Percentiles rank a stretch among this genome's conserved stretches.
phyloP scores from a whole-genome alignment of 225 moss, liverwort and hornwort species.

The Anthoceros angustus region DNA sequence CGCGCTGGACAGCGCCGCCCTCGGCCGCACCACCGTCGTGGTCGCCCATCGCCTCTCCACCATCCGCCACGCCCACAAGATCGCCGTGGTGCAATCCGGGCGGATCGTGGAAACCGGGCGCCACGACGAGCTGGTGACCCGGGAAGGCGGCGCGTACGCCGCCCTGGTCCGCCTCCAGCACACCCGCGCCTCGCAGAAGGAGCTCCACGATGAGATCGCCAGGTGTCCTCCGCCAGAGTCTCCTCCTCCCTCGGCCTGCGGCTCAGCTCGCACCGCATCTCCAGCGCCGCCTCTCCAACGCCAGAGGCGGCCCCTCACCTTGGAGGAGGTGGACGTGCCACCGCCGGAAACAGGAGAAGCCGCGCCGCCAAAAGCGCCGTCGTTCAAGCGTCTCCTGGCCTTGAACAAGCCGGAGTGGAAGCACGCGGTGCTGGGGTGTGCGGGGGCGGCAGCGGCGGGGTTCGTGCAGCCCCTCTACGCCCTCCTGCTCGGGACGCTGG shows the following conservation, averaged over 20 bases:
- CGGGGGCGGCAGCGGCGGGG: constrained; percentile 21
- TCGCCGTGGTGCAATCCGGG: constrained; percentile 42
- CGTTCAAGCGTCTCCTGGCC: constrained; percentile 37
- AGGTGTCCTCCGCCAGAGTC: not conserved
- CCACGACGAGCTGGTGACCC: constrained; percentile 19
- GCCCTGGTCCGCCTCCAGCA: constrained; percentile 27
- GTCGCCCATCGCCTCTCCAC: constrained; percentile 45
- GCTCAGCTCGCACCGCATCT: not conserved
- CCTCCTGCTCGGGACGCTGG: constrained; percentile 25
- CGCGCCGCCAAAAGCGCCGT: constrained; percentile 6
- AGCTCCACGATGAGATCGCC: not conserved
- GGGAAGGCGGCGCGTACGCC: constrained; percentile 27
- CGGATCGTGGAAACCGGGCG: constrained; percentile 40
- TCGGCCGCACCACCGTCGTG: constrained; percentile 37
- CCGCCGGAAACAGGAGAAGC: not conserved
- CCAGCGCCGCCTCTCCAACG: too few relatives aligned
- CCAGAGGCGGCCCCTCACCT: not conserved
- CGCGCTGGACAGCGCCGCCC: constrained; percentile 43
- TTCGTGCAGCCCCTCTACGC: constrained; percentile 39
- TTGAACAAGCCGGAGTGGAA: constrained; percentile 43
- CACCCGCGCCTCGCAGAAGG: not conserved
- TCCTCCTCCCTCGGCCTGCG: not conserved
- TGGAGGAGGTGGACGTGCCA: too few relatives aligned
- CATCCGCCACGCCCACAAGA: constrained; percentile 36
- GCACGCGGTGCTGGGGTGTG: constrained; percentile 22